Percentiles rank a stretch among this genome's conserved stretches.
Evolutionary conservation across 1,139 yeast genomes (phyloP).

Genomic region (Yamadazyma dendronema): DNA sequence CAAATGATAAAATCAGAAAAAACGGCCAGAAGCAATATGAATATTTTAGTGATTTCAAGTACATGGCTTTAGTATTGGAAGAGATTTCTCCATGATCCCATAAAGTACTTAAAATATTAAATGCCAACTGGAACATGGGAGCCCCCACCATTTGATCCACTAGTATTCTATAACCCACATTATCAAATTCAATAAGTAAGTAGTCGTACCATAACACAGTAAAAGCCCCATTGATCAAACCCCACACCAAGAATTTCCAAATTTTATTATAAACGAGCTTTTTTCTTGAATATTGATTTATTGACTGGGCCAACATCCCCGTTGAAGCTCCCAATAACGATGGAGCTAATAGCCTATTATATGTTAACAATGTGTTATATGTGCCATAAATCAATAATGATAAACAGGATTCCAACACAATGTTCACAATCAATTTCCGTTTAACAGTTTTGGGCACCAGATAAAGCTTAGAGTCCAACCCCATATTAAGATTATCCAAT

Average conservation of each 20-base stretch:
- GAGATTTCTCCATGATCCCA: conserved; percentile 55
- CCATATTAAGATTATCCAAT: conserved; percentile 11
- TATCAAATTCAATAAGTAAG: conserved; percentile 37
- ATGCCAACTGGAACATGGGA: conserved; percentile 52
- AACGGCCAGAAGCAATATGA: conserved; percentile 62
- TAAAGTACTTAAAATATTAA: conserved; percentile 45
- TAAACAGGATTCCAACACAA: conserved; percentile 24
- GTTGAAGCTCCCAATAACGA: conserved; percentile 46
- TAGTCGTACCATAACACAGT: conserved; percentile 58
- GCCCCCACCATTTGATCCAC: conserved; percentile 58
- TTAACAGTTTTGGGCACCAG: conserved; percentile 20
- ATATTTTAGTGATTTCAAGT: conserved; percentile 47
- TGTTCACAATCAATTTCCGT: conserved; percentile 15
- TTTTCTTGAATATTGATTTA: conserved; percentile 47
- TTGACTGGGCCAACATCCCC: conserved; percentile 58
- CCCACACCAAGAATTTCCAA: conserved; percentile 58
- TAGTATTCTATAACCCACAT: conserved; percentile 36
- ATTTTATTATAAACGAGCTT: conserved; percentile 41
- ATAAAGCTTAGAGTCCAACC: conserved; percentile 19
- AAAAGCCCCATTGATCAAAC: conserved; percentile 55
- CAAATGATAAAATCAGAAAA: conserved; percentile 50
- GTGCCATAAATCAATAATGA: conserved; percentile 28
- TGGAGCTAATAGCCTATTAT: conserved; percentile 38
- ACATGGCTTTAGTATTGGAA: conserved; percentile 29
- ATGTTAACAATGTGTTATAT: conserved; percentile 21